Conservation (phyloP, 106 monocot genomes). For the Platanthera zijinensis region DNA sequence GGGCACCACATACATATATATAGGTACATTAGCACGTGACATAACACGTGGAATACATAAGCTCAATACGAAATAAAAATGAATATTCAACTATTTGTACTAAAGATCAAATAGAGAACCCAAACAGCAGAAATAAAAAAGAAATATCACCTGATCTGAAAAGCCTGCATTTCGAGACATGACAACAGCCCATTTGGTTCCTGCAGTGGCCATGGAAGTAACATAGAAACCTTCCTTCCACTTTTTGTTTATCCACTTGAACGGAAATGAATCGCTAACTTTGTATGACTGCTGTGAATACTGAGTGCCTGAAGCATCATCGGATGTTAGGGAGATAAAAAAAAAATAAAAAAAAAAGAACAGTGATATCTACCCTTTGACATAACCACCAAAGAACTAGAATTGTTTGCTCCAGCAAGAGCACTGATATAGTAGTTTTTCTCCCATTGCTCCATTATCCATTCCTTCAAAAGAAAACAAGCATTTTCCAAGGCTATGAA, state of each 20-base stretch:
- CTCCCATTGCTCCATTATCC: slow-evolving; percentile 96
- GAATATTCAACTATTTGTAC: too few relatives aligned
- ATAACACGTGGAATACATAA: too few relatives aligned
- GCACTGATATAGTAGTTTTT: slow-evolving; percentile 84
- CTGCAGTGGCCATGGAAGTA: slow-evolving; percentile 83
- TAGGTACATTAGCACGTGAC: too few relatives aligned
- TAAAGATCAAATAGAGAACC: not conserved
- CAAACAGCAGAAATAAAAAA: not conserved
- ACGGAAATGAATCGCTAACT: slow-evolving; percentile 86
- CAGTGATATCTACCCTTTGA: slow-evolving; percentile 52
- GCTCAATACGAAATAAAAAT: too few relatives aligned
- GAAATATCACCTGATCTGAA: slow-evolving; percentile 52
- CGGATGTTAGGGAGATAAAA: not conserved
- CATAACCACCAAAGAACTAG: slow-evolving; percentile 78
- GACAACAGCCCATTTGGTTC: slow-evolving; percentile 73
- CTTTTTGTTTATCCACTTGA: slow-evolving; percentile 94
- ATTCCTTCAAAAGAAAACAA: slow-evolving; percentile 37
- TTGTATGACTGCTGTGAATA: slow-evolving; percentile 87
- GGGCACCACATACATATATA: too few relatives aligned
- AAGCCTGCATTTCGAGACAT: slow-evolving; percentile 83
- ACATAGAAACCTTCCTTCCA: slow-evolving; percentile 84
- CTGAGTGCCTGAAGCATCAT: slow-evolving; percentile 38
- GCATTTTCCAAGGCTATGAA: not conserved
- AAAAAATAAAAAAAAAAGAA: slow-evolving; percentile 11
- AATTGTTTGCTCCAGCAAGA: slow-evolving; percentile 70